These are phyloP conservation scores for Pseudogymnoascus sp. DNA, from an alignment of 2,329 filamentous ascomycete species.

Conservation along the genomic window DNA sequence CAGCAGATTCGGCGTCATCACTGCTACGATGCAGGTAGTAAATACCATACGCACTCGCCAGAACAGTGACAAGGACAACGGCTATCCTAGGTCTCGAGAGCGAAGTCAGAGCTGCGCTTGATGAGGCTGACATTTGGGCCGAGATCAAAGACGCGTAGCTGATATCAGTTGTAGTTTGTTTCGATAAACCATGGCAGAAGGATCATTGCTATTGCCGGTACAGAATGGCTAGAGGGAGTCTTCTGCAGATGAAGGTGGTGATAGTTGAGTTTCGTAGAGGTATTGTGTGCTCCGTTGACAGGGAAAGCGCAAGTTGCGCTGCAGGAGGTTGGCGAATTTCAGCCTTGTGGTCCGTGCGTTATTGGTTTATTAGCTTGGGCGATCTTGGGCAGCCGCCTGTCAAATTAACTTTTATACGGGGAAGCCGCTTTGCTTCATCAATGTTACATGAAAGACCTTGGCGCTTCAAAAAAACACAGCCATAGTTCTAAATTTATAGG, in stretches of 20 bases:
- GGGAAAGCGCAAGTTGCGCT: background rate
- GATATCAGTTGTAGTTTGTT: background rate
- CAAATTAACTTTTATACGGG: background rate
- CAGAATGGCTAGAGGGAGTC: background rate
- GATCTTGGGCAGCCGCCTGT: background rate
- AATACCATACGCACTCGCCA: constrained; percentile 48
- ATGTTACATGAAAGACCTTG: background rate
- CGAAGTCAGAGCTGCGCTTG: constrained; percentile 42
- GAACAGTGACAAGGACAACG: constrained; percentile 47
- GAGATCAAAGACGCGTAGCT: background rate
- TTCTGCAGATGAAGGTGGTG: background rate
- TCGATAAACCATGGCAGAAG: background rate
- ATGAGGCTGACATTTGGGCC: constrained; percentile 31
- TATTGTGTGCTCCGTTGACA: background rate
- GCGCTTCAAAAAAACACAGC: too few species aligned
- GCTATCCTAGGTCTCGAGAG: constrained; percentile 48
- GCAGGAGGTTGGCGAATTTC: background rate
- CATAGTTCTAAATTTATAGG: background rate
- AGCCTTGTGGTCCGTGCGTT: background rate
- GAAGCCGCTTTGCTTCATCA: background rate
- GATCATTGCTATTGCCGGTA: background rate
- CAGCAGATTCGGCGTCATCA: constrained; percentile 18
- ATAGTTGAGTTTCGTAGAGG: background rate
- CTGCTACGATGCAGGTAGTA: constrained; percentile 48
- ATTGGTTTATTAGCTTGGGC: background rate